Percentiles rank a stretch among this genome's conserved stretches.
These are phyloP conservation scores for Metschnikowia cerradonensis DNA, from an alignment of 805 yeast genomes.

Conservation along the genomic window DNA sequence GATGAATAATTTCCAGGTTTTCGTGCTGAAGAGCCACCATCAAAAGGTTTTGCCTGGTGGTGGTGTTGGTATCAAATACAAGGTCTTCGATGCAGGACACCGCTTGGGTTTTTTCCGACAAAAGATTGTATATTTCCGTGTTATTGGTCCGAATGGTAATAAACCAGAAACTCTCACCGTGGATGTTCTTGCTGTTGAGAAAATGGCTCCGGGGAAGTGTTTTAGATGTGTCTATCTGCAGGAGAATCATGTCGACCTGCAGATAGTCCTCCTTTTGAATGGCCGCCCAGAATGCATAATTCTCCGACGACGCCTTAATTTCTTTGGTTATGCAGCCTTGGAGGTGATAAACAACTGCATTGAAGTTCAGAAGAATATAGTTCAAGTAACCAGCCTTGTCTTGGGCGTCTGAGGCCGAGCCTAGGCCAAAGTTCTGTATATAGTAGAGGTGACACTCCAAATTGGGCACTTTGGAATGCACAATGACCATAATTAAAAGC, in stretches of 20 bases:
- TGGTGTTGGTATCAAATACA: conserved; percentile 54
- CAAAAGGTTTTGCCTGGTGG: conserved; percentile 52
- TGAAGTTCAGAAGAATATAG: conserved; percentile 78
- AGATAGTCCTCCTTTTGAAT: conserved; percentile 33
- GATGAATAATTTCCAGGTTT: conserved; percentile 42
- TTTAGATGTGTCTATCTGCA: conserved; percentile 6
- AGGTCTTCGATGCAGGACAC: conserved; percentile 65
- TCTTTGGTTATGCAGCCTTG: conserved; percentile 28
- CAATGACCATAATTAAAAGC: conserved; percentile 64
- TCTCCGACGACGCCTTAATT: conserved; percentile 40
- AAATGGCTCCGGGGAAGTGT: conserved; percentile 23
- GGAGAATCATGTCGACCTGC: conserved; percentile 16
- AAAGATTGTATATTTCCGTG: conserved; percentile 38
- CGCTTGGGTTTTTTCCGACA: conserved; percentile 43
- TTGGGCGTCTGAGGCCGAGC: neutral
- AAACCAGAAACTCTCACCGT: conserved; percentile 72
- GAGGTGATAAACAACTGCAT: conserved; percentile 71
- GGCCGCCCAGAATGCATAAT: conserved; percentile 51
- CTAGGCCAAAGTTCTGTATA: conserved; percentile 54
- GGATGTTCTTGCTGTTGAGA: conserved; percentile 22
- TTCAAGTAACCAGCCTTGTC: conserved; percentile 55
- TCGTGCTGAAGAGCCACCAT: conserved; percentile 59
- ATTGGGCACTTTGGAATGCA: conserved; percentile 54
- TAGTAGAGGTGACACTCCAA: conserved; percentile 64
- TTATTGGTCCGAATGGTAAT: conserved; percentile 53